A percentile compares a stretch with the other conserved stretches of the same genome.
These are phyloP conservation scores for Solanum phureja DNA, from an alignment of 257 asterid genomes.

Conservation along the genomic window DNA sequence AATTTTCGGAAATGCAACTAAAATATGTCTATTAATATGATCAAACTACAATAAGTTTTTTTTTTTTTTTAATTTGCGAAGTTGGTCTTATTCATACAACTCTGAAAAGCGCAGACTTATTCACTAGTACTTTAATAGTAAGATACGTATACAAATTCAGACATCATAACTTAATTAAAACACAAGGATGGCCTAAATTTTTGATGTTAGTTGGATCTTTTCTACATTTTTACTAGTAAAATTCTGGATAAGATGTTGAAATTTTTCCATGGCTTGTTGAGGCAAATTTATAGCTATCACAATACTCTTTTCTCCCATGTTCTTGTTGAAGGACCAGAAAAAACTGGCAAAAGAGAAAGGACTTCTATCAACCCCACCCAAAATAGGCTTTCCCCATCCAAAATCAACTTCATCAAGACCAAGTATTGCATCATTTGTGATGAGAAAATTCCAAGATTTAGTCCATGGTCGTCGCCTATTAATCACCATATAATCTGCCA, in stretches of 20 bases:
- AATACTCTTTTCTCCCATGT: not conserved
- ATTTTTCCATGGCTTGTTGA: not conserved
- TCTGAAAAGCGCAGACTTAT: too few relatives aligned
- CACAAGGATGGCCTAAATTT: not conserved
- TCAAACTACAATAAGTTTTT: too few relatives aligned
- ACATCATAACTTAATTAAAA: too few relatives aligned
- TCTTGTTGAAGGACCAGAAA: not conserved
- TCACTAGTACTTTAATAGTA: too few relatives aligned
- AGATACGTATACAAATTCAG: not conserved
- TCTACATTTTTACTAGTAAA: not conserved
- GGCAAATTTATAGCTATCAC: not conserved
- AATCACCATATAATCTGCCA: not conserved
- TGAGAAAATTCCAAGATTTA: not conserved
- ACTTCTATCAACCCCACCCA: not conserved
- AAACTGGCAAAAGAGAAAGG: not conserved
- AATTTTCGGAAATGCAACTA: too few relatives aligned
- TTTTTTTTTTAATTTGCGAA: too few relatives aligned
- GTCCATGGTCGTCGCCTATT: not conserved
- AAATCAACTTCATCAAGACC: not conserved
- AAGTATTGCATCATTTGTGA: not conserved
- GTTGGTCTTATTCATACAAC: too few relatives aligned
- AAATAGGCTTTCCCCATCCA: not conserved
- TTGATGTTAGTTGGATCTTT: not conserved
- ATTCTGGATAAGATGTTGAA: not conserved
- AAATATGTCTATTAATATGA: too few relatives aligned